Evolutionary conservation across 2,329 filamentous ascomycete species (phyloP), one percentile per base, ranked within the genome.

Genomic region (Metarhizium sp.): DNA sequence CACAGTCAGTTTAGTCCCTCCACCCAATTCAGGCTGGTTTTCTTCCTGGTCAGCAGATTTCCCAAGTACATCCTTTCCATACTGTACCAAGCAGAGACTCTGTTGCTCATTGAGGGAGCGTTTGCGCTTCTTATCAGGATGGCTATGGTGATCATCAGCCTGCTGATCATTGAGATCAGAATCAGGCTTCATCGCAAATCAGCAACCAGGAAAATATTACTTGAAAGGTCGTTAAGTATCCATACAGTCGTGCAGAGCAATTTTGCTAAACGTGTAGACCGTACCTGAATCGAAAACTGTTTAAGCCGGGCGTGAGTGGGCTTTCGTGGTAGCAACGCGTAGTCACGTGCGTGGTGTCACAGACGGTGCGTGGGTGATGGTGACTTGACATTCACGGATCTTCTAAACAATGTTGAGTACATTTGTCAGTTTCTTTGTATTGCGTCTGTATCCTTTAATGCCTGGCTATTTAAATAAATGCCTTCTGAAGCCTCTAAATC

Each of bases 321-420:
- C 36, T 13, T 36, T 47, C 51, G 59, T 69, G 67, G 64, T 66
- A 71, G 56, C 65, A 62, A 66, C 69, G 64, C 69, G 68, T 63
- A 51, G 63, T 72, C 70, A 72, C 70, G 70, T 72, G 70, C 40
- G 25, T 30, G 45, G 16, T 29, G 18, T 46, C 40, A 42, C 42
- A 16, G 6, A 18, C 40, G 40, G 4, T 43, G 14, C 40, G 3
- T 14, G n/a, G 40, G 16, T 18, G 13, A 6, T 6, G 11, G 6
- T 6, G 40, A 6, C 3, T 18, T 43, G 6, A 14, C 6, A 43
- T 14, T 43, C 5, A 36, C 34, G 34, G 34, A 36, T 36, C 13
- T 36, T 36, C 6, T 10, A 36, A 36, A 13, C 34, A 36, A 36
- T 36, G 34, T 36, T 36, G 7, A 36, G 14, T 40, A 16, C 38